These are phyloP conservation scores for Jatropha curcas DNA, from an alignment of 345 rosid species.

Conservation along the genomic window DNA sequence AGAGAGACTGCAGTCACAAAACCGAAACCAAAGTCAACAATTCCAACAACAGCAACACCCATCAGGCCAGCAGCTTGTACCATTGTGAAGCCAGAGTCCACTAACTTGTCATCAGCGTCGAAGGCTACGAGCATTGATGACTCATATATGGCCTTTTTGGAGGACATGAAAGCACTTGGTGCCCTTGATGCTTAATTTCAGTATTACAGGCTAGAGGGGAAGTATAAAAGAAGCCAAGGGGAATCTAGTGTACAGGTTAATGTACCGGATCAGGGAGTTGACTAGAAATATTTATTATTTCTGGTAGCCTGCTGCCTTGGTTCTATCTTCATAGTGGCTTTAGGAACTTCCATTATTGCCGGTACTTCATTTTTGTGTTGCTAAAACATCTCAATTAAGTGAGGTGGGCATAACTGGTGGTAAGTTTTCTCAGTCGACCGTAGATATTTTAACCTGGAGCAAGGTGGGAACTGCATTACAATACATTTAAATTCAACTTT, in stretches of 20 bases:
- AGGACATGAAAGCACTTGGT: constrained; percentile 99
- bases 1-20: constrained; percentile 69
- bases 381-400: neutral
- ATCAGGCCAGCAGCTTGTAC: constrained; percentile 47
- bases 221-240: neutral
- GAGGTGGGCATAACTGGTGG: constrained; percentile 4
- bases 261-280: neutral
- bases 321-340: neutral
- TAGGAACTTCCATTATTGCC: neutral
- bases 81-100: constrained; percentile 47
- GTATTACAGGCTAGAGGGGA: neutral
- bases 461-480: neutral
- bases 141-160: constrained; percentile 81
- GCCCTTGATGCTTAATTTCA: constrained; percentile 75
- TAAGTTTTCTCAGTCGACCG: neutral
- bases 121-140: constrained; percentile 83
- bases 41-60: constrained; percentile 28
- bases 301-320: neutral
- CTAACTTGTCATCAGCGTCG: constrained; percentile 43
- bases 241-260: constrained; percentile 7
- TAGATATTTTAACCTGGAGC: neutral
- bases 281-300: neutral
- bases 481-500: neutral
- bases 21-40: constrained; percentile 63
- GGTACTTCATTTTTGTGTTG: neutral